phyloP scores from a whole-genome alignment of 768 basidiomycete genomes.

The Kwoniella mangroviensis region DNA sequence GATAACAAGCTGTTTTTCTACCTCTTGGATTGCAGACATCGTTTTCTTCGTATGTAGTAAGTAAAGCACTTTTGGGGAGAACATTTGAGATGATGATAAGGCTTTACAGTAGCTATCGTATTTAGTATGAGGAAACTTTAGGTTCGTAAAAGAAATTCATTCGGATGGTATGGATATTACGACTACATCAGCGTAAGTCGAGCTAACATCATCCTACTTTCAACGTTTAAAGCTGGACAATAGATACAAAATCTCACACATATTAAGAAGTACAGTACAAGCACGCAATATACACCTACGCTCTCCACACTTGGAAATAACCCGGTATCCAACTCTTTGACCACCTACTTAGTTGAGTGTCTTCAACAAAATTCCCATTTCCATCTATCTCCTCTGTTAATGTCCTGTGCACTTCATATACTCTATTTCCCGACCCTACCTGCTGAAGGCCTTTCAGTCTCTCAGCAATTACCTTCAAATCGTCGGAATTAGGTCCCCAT shows the following conservation, averaged over 20 bases:
- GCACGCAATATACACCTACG: neutral
- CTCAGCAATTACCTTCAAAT: slow-evolving; percentile 31
- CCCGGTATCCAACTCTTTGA: slow-evolving; percentile 37
- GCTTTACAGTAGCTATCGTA: no score
- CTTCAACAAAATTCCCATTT: neutral
- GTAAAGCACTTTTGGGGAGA: no score
- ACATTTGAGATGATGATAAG: no score
- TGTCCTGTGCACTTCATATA: slow-evolving; percentile 43
- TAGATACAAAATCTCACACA: neutral
- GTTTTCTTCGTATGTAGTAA: no score
- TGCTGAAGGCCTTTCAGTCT: slow-evolving; percentile 31
- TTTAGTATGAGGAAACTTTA: no score
- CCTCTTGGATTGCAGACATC: no score
- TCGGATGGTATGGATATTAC: no score
- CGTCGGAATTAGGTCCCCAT: slow-evolving; percentile 38
- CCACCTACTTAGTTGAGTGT: slow-evolving; percentile 43
- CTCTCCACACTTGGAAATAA: slow-evolving; percentile 51
- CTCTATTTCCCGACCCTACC: slow-evolving; percentile 45
- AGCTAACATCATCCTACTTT: no score
- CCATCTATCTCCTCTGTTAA: slow-evolving; percentile 5
- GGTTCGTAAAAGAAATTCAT: no score
- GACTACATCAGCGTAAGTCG: no score
- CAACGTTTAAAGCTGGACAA: neutral
- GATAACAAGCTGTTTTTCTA: no score
- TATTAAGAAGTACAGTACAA: neutral